Percentiles rank a stretch among this genome's conserved stretches.
phyloP scores from a whole-genome alignment of 345 rosid genomes.

The Tarenaya hassleriana region DNA sequence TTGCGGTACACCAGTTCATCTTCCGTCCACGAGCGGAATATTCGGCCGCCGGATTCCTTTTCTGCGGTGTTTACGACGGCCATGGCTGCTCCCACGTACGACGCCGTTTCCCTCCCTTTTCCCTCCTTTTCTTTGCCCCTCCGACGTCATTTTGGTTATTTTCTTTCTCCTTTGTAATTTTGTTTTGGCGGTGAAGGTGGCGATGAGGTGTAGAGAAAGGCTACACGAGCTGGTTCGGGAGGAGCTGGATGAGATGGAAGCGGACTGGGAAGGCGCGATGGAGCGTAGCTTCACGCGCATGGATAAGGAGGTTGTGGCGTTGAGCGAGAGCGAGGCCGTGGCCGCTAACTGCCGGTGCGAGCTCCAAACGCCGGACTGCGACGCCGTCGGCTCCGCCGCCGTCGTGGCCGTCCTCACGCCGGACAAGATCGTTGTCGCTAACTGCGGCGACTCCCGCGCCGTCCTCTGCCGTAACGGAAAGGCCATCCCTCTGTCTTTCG shows the following conservation, averaged over 20 bases:
- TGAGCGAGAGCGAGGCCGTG: constrained; percentile 10
- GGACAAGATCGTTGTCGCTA: constrained; percentile 61
- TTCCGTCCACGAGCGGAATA: constrained; percentile 17
- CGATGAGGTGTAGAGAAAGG: constrained; percentile 54
- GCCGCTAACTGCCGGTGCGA: constrained; percentile 48
- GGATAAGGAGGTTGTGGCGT: constrained; percentile 47
- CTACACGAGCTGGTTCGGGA: constrained; percentile 62
- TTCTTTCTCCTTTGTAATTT: not conserved
- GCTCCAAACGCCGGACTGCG: constrained; percentile 59
- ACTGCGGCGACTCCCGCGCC: constrained; percentile 96
- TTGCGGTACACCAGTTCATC: constrained; percentile 47
- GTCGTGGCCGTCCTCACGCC: constrained; percentile 67
- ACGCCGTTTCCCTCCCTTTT: not conserved
- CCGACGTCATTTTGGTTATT: constrained; percentile 11
- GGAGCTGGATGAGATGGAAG: constrained; percentile 27
- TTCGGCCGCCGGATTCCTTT: constrained; percentile 36
- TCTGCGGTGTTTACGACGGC: constrained; percentile 66
- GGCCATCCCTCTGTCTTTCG: constrained; percentile 59
- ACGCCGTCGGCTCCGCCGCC: constrained; percentile 87
- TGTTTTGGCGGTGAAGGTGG: constrained; percentile 33
- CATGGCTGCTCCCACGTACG: constrained; percentile 79
- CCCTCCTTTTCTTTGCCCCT: too few species aligned
- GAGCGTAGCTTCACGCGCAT: constrained; percentile 58
- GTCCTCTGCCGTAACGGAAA: constrained; percentile 70
- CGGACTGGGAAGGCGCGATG: constrained; percentile 50